Evolutionary conservation across 768 basidiomycete genomes (phyloP).

Genomic region (Trametes cubensis): DNA sequence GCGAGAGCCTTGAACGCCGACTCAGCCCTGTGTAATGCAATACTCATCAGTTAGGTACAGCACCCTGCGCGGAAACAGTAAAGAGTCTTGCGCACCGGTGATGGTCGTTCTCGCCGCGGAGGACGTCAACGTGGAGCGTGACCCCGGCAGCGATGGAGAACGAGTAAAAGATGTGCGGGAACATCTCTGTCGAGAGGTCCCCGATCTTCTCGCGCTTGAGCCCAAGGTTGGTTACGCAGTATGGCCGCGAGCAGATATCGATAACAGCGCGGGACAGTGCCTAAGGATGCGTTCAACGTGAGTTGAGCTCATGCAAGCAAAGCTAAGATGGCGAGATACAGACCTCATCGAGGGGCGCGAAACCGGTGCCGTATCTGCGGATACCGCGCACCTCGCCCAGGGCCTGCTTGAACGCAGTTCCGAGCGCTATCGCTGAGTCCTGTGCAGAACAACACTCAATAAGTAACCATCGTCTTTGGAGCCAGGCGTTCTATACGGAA

Average conservation of each 20-base stretch:
- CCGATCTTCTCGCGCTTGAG: constrained; percentile 89
- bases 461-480: constrained; percentile 11
- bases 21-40: constrained; percentile 67
- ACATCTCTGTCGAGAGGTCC: constrained; percentile 97
- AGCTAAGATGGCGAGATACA: constrained; percentile 16
- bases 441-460: constrained; percentile 50
- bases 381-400: constrained; percentile 95
- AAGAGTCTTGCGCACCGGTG: constrained; percentile 66
- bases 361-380: constrained; percentile 92
- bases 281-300: constrained; percentile 42
- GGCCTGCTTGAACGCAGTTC: constrained; percentile 91
- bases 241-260: constrained; percentile 97
- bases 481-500: constrained; percentile 11
- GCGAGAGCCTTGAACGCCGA: constrained; percentile 98
- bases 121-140: constrained; percentile 91
- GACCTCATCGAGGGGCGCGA: constrained; percentile 96
- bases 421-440: constrained; percentile 86
- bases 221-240: constrained; percentile 90
- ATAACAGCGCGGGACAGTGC: constrained; percentile 95
- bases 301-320: neutral
- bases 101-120: constrained; percentile 96
- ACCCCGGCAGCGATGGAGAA: constrained; percentile 96
- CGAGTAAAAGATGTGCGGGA: constrained; percentile 95
- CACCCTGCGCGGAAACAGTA: neutral
- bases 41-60: constrained; percentile 11